Evolutionary conservation across 805 yeast genomes (phyloP).

Genomic region (Metschnikowia matae): DNA sequence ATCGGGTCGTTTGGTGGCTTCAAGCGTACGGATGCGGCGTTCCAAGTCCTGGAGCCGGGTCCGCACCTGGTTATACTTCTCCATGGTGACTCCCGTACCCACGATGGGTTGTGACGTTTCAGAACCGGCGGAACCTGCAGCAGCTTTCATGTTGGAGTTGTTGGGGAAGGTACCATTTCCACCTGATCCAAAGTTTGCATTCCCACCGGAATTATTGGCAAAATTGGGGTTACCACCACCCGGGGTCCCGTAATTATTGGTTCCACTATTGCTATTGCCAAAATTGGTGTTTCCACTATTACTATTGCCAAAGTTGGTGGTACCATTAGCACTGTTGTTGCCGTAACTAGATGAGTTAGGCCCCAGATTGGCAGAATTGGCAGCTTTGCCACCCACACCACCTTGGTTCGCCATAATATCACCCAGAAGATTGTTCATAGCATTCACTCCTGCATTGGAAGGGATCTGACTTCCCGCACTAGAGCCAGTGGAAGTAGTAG

Average conservation of each 20-base stretch:
- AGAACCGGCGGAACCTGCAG: neutral
- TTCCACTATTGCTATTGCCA: no score
- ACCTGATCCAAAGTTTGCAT: no score
- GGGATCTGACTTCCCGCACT: no score
- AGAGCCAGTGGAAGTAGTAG: neutral
- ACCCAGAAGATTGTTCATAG: neutral
- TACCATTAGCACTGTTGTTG: neutral
- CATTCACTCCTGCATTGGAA: neutral
- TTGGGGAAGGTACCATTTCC: no score
- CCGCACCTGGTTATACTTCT: slow-evolving; percentile 42
- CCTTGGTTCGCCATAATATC: neutral
- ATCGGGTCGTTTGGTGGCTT: slow-evolving; percentile 42
- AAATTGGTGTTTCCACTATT: neutral
- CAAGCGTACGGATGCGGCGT: slow-evolving; percentile 47
- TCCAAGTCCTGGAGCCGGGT: slow-evolving; percentile 47
- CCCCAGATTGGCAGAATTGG: neutral
- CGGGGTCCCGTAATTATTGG: no score
- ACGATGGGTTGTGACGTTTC: neutral
- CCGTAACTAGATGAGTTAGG: neutral
- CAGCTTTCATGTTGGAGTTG: neutral
- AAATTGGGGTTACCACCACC: neutral
- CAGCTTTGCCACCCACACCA: neutral
- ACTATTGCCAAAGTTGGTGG: neutral
- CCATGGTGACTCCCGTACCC: slow-evolving; percentile 24
- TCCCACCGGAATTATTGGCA: neutral